Evolutionary conservation across 2,329 filamentous ascomycete species (phyloP).

Genomic region (Cryphonectria carpinicola): DNA sequence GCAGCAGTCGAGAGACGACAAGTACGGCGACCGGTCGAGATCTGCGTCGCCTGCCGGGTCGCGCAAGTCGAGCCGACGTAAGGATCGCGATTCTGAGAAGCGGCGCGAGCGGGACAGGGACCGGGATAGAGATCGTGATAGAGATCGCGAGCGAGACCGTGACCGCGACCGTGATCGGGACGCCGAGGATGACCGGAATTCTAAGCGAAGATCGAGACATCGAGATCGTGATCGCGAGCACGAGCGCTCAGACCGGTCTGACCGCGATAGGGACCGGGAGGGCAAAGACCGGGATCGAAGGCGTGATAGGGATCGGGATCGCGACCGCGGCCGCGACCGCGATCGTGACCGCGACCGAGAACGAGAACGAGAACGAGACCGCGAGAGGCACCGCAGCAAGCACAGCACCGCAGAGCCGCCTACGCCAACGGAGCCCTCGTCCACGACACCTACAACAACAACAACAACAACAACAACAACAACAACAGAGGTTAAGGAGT

Average conservation of each 20-base stretch:
- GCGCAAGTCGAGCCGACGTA: constrained; percentile 28
- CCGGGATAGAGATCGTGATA: constrained; percentile 35
- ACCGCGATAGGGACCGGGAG: constrained; percentile 45
- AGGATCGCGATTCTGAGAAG: constrained; percentile 32
- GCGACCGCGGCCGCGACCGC: constrained; percentile 32
- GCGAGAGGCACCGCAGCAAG: constrained; percentile 42
- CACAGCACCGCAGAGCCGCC: constrained; percentile 36
- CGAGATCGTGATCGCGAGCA: constrained; percentile 32
- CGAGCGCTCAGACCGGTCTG: constrained; percentile 33
- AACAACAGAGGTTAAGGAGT: constrained; percentile 42
- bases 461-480: neutral
- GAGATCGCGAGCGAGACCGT: constrained; percentile 19
- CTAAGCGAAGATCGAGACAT: constrained; percentile 7
- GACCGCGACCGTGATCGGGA: constrained; percentile 30
- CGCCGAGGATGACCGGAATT: constrained; percentile 26
- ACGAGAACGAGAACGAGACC: constrained; percentile 33
- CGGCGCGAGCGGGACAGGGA: constrained; percentile 34
- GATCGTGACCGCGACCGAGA: too few relatives aligned
- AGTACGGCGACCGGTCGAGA: constrained; percentile 30
- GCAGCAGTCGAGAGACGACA: constrained; percentile 28
- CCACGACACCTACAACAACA: constrained; percentile 36
- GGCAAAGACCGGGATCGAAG: constrained; percentile 43
- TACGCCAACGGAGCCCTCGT: constrained; percentile 37
- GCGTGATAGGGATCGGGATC: constrained; percentile 35
- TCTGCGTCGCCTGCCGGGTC: constrained; percentile 31